Conservation (phyloP, 2,329 filamentous ascomycete species). For the Colletotrichum noveboracense region DNA sequence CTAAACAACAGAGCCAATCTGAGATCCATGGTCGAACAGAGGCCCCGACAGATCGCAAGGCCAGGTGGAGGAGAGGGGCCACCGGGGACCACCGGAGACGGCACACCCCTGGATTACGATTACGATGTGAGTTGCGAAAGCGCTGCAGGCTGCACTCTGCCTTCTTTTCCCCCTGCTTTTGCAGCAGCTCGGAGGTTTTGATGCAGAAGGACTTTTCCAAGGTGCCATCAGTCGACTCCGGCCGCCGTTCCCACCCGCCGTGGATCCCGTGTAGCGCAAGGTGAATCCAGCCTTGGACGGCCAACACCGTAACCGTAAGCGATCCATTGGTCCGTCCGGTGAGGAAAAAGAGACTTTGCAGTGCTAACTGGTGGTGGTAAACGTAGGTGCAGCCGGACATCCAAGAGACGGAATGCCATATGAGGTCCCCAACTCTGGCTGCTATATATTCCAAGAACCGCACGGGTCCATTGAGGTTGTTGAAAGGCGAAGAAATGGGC, state of each 20-base stretch:
- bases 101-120: slow-evolving; percentile 4
- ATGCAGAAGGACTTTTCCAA: slow-evolving; percentile 7
- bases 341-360: background rate
- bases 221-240: background rate
- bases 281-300: background rate
- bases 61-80: background rate
- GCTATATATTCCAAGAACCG: background rate
- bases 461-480: background rate
- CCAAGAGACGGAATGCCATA: background rate
- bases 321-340: background rate
- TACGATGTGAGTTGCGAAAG: background rate
- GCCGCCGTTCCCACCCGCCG: background rate
- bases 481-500: background rate
- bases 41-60: slow-evolving; percentile 5
- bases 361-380: background rate
- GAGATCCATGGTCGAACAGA: slow-evolving; percentile 12
- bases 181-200: slow-evolving; percentile 5
- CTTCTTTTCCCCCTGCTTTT: slow-evolving; percentile 1
- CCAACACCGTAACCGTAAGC: background rate
- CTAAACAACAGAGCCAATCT: slow-evolving; percentile 6
- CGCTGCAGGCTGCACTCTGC: background rate
- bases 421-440: background rate
- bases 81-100: slow-evolving; percentile 11
- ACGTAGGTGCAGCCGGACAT: background rate
- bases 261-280: background rate